Conservation (phyloP, 257 asterid species). For the Solanum habrochaites region DNA sequence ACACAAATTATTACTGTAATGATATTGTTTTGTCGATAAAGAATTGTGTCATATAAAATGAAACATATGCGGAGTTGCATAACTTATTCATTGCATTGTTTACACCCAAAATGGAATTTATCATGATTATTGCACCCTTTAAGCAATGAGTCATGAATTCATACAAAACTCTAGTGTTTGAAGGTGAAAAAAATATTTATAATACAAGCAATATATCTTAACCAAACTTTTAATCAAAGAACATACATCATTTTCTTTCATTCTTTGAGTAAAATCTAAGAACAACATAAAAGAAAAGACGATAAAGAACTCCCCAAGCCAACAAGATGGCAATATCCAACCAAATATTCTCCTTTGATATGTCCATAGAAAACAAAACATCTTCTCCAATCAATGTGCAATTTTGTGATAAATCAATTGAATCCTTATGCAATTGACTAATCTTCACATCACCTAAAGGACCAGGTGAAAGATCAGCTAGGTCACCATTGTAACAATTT, state of each 20-base stretch:
- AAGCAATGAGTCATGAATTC: too few species aligned
- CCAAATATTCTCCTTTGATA: constrained; percentile 40
- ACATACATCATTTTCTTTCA: constrained; percentile 30
- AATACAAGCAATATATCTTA: not conserved
- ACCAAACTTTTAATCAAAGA: not conserved
- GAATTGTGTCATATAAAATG: not conserved
- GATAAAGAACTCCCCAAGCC: constrained; percentile 59
- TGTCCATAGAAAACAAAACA: constrained; percentile 48
- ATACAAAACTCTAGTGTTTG: too few species aligned
- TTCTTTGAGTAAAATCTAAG: constrained; percentile 58
- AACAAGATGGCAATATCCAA: constrained; percentile 39
- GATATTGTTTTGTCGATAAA: not conserved
- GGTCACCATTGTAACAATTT: constrained; percentile 40
- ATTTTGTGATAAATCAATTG: constrained; percentile 5
- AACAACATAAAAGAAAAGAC: constrained; percentile 48
- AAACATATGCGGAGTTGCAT: not conserved
- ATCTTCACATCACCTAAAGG: constrained; percentile 60
- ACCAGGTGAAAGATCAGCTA: constrained; percentile 60
- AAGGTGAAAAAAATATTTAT: not conserved
- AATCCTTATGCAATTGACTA: constrained; percentile 47
- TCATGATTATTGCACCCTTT: too few species aligned
- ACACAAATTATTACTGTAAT: too few species aligned
- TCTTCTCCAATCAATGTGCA: constrained; percentile 76
- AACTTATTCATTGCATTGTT: not conserved
- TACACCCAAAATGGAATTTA: too few species aligned